Evolutionary conservation across 148 eudicot species (phyloP).

Genomic region (Diospyros lotus): DNA sequence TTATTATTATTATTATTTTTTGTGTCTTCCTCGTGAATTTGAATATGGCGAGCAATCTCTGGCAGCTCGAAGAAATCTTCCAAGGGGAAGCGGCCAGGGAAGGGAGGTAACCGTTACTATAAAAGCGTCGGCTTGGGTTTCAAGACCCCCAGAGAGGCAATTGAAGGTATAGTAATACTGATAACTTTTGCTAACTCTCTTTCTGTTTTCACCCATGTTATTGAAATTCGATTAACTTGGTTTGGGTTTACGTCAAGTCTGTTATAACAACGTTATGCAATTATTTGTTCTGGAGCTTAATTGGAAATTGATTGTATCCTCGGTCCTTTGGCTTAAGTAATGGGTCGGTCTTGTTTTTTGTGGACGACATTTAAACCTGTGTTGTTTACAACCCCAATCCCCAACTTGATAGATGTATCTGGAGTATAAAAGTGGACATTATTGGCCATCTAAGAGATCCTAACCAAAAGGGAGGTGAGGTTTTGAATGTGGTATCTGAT

Average conservation of each 20-base stretch:
- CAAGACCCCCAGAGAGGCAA: conserved; percentile 36
- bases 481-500: not conserved
- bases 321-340: not conserved
- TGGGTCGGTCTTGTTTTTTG: not conserved
- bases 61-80: conserved; percentile 26
- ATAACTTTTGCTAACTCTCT: not conserved
- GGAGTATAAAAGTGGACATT: not conserved
- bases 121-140: conserved; percentile 32
- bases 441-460: not conserved
- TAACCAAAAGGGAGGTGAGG: not conserved
- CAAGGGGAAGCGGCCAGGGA: conserved; percentile 36
- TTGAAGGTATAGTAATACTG: conserved; percentile 20
- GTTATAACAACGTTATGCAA: not conserved
- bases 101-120: conserved; percentile 31
- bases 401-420: not conserved
- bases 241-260: no score
- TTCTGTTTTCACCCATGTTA: not conserved
- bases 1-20: no score
- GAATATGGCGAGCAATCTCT: not conserved
- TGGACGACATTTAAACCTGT: not conserved
- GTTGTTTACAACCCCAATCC: not conserved
- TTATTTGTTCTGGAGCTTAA: not conserved
- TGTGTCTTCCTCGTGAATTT: no score
- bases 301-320: no score
- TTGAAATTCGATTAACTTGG: not conserved